Base-by-base conservation (phyloP, 805 yeast genomes). In the Brettanomyces bruxellensis region DNA sequence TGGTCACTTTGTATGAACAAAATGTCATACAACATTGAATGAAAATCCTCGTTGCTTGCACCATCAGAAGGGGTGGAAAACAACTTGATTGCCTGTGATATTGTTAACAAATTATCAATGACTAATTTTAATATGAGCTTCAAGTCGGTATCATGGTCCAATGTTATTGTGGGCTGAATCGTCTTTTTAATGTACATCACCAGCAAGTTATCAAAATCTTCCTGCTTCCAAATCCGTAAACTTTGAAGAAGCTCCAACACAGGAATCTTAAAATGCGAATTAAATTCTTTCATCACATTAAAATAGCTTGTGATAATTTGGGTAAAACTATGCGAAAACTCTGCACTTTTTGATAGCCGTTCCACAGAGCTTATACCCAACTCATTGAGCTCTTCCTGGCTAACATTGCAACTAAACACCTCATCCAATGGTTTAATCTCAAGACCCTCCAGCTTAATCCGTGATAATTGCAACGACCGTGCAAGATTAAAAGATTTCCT, bases 221-320 rank as follows among this genome's bases (percentile, higher is more conserved):
- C 49, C 48, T 34, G 71, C 56, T 52, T 75, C 79, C 66, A 72
- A 46, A 47, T 49, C 61, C 70, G 57, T 60, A 75, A 45, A 30
- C 48, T 43, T 36, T 47, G 54, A 49, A 64, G 35, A 28, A 61
- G 51, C 9, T 49, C 46, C 3, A 46, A 35, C 11, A 54, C 45
- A 4, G 54, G 38, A 1, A 32, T 4, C 2, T 45, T 43, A 23
- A 49, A 46, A 18, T 47, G 46, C 24, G 34, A 37, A 5, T 51
- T 54, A 36, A 55, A 51, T 22, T 54, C 57, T 41, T 57, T 63
- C 25, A 60, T 45, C 11, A 47, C 36, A 40, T 55, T 60, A 46
- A 58, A 54, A 46, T 60, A 64, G 24, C 54, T 57, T 3, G 50
- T 50, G 11, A 63, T 50, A 3, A 55, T 49, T 38, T 57, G 59